phyloP scores from a whole-genome alignment of 2,329 filamentous ascomycete species.

The Cyphellophora attinorum region DNA sequence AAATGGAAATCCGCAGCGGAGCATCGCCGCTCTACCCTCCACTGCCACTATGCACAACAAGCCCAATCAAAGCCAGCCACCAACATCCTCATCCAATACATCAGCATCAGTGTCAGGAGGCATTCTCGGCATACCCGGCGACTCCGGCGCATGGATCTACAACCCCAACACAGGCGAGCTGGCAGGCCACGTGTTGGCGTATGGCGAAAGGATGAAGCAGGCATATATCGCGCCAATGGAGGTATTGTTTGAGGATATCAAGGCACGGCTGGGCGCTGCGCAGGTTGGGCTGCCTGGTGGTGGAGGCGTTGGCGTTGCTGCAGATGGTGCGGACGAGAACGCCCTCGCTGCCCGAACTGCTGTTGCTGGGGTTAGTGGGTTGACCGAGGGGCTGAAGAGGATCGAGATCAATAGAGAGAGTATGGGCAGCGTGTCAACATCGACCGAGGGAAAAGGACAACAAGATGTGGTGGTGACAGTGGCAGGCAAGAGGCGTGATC shows the following conservation, averaged over 20 bases:
- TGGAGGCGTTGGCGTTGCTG: not conserved
- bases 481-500: too few relatives aligned
- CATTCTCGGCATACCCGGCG: constrained; percentile 58
- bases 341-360: too few relatives aligned
- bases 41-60: not conserved
- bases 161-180: constrained; percentile 69
- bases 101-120: constrained; percentile 11
- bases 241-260: constrained; percentile 72
- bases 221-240: constrained; percentile 97
- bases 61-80: constrained; percentile 4
- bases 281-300: constrained; percentile 12
- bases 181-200: constrained; percentile 84
- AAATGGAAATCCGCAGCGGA: not conserved
- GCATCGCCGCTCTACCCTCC: constrained; percentile 3
- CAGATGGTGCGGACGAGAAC: too few relatives aligned
- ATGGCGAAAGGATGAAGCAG: constrained; percentile 67
- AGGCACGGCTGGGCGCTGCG: constrained; percentile 10
- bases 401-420: too few relatives aligned
- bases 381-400: too few relatives aligned
- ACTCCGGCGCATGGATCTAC: constrained; percentile 89
- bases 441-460: too few relatives aligned
- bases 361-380: too few relatives aligned
- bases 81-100: constrained; percentile 1
- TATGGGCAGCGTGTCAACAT: too few relatives aligned
- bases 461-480: too few relatives aligned